Evolutionary conservation across 2,329 filamentous ascomycete species (phyloP), one percentile per base, ranked within the genome.

Genomic region (Aspergillus caelatus): DNA sequence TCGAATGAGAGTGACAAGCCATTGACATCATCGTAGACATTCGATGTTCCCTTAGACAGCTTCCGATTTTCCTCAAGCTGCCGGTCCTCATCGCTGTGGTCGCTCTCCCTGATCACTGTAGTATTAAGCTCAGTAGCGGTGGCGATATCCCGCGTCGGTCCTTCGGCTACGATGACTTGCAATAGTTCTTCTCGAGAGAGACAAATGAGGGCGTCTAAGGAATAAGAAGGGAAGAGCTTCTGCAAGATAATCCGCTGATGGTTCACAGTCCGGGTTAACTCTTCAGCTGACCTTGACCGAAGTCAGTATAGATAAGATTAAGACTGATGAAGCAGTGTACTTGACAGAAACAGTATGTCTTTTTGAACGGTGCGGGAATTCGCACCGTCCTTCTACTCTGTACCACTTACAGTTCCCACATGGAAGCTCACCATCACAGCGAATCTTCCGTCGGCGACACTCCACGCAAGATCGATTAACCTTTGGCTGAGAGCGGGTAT

Each of bases 341-440:
- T 46, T 46, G 43, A 23, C 43, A 3, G 43, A 46, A 46, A 46
- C 43, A 12, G 58, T 50, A 50, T 58, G 55, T 1, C 55, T 48
- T 46, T 56, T 55, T 11, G 54, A 54, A 23, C 62, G 58, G n/a
- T 54, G 54, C 23, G 28, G 54, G 28, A 55, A 64, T 45, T n/a
- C 34, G 50, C 62, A 64, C 1, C 46, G n/a, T n/a, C 58, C 55
- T 41, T 59, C 46, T 21, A 61, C 54, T 21, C 34, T 48, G 23
- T 61, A 64, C 46, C 50, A 64, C 55, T 61, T 43, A 52, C 60
- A 65, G 23, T 50, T 65, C 23, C 43, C 41, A 34, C 60, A 65
- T 16, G 60, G 60, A n/a, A 53, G 28, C 16, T 45, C 56, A 21
- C 58, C 58, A 28, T 62, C 60, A 52, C 63, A 65, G 28, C 59